A percentile compares a stretch with the other conserved stretches of the same genome.
Conservation (phyloP, 2,329 filamentous ascomycete species). For the Venturia oleaginea region DNA sequence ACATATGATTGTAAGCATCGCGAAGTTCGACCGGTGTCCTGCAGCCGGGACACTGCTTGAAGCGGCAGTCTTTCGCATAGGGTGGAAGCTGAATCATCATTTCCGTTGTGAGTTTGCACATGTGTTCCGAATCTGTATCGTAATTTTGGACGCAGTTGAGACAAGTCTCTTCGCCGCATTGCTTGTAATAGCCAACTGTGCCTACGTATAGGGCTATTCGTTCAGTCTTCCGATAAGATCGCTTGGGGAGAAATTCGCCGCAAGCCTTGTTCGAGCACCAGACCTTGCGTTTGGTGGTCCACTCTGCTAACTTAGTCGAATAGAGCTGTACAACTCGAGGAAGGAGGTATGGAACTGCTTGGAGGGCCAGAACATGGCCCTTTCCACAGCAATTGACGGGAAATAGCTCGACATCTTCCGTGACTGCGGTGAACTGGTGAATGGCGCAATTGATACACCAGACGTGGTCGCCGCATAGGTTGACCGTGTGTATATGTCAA, state of each 20-base stretch:
- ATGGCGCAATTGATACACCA: slow-evolving; percentile 9
- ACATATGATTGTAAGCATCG: slow-evolving; percentile 18
- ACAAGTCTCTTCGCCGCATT: not conserved
- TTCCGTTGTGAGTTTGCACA: not conserved
- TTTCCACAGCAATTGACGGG: slow-evolving; percentile 5
- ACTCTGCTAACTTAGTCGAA: not conserved
- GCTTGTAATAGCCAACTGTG: not conserved
- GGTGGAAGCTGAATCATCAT: slow-evolving; percentile 12
- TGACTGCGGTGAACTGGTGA: not conserved
- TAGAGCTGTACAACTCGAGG: not conserved
- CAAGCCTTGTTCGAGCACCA: not conserved
- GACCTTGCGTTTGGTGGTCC: not conserved
- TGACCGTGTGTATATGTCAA: not conserved
- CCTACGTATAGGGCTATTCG: not conserved
- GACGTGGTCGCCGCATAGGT: not conserved
- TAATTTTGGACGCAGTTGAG: not conserved
- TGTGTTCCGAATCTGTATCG: not conserved
- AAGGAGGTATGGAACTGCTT: not conserved
- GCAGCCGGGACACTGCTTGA: slow-evolving; percentile 17
- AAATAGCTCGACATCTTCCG: not conserved
- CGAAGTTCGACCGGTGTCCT: slow-evolving; percentile 16
- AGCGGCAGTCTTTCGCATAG: slow-evolving; percentile 15
- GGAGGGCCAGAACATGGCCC: not conserved
- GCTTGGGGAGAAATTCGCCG: not conserved
- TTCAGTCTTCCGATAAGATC: not conserved